These are phyloP conservation scores for Phallus indusiatus DNA, from an alignment of 768 basidiomycete genomes.

Conservation along the genomic window DNA sequence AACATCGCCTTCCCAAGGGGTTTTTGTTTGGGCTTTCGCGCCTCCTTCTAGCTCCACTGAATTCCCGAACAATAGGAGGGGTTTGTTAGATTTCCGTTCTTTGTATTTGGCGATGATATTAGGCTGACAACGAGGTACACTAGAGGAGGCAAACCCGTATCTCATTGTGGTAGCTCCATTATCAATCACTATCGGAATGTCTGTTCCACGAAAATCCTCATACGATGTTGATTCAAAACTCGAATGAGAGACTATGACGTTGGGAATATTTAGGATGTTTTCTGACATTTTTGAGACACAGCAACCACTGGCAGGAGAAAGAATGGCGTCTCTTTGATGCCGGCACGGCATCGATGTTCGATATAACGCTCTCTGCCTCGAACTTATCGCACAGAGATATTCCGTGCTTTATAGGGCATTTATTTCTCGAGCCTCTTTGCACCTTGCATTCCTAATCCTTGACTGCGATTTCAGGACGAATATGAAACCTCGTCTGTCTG, in stretches of 20 bases:
- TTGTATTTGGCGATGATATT: constrained; percentile 83
- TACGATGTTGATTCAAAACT: constrained; percentile 33
- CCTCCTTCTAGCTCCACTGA: constrained; percentile 82
- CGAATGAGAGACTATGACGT: not conserved
- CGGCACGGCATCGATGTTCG: too few relatives aligned
- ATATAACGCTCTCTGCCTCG: too few relatives aligned
- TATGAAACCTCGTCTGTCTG: too few relatives aligned
- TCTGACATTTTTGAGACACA: not conserved
- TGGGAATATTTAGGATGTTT: not conserved
- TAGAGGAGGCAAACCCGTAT: constrained; percentile 69
- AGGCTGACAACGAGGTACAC: constrained; percentile 46
- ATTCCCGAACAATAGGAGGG: constrained; percentile 80
- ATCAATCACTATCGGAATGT: constrained; percentile 75
- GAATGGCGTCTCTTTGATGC: not conserved
- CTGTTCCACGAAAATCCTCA: constrained; percentile 35
- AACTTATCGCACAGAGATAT: too few relatives aligned
- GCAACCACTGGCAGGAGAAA: not conserved
- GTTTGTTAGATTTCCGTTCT: constrained; percentile 77
- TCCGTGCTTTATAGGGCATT: too few relatives aligned
- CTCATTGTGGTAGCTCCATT: constrained; percentile 78
- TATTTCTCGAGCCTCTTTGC: too few relatives aligned
- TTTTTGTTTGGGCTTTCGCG: constrained; percentile 65
- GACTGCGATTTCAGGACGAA: too few relatives aligned
- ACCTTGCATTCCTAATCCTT: too few relatives aligned
- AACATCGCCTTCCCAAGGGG: constrained; percentile 92